Evolutionary conservation across 164 flowering plant genomes (phyloP), one percentile per base, ranked within the genome.

Genomic region (Santalum album): DNA sequence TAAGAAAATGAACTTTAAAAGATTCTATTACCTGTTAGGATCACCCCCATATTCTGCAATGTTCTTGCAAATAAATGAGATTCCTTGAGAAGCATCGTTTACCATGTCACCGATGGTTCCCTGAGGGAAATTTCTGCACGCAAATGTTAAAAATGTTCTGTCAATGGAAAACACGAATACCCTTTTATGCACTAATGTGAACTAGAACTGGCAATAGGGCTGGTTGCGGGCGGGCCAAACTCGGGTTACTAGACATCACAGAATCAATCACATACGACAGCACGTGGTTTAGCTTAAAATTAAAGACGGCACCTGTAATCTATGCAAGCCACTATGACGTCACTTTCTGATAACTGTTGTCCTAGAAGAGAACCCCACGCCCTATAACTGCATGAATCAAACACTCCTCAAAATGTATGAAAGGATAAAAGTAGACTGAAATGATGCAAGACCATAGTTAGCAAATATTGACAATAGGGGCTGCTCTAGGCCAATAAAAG

Each of bases 301-400:
- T 5, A 39, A 53, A 35, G 29, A 22, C 29, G 50, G 38, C 49
- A 87, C 99, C 99, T 84, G 80, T 89, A 92, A 66, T 92, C 99
- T 67, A 92, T 68, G 69, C 96, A 92, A 60, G 99, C 99, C 49
- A 92, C 99, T 25, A 92, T 79, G 56, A 92, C 66, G 62, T 75
- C 91, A 60, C 90, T 81, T 65, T 85, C 96, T 44, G 96, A 81
- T 66, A 92, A 64, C 53, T 83, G 85, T 49, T 62, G 70, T 51
- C 99, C 96, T 52, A 92, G 60, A 64, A 92, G 90, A 57, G 90
- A 71, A 57, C 97, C 99, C 96, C 96, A 92, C 54, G 99, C 99
- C 74, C 88, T 88, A 62, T 88, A 84, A 64, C 98, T 91, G 70
- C 61, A 74, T 51, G 51, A 63, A 43, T 45, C 65, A 53, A 43